Base-by-base conservation (phyloP, 306 rosid species). In the Senna tora region DNA sequence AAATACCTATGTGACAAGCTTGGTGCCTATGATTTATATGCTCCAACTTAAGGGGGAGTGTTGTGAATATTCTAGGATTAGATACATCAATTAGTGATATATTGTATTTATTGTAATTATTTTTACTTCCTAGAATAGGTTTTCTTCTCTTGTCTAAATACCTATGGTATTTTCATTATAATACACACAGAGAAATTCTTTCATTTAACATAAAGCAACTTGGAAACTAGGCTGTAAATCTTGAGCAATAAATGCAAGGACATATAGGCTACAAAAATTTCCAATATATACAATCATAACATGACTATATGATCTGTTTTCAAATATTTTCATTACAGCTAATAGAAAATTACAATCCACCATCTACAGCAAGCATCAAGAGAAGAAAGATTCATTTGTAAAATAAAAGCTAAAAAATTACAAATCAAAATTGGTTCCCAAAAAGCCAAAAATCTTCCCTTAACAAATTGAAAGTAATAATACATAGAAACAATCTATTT, bases 141-240 rank as follows among this genome's bases (percentile, higher is more conserved):
- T n/a, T n/a, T n/a, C n/a, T n/a, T n/a, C n/a, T n/a, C n/a, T n/a
- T n/a, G n/a, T n/a, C n/a, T n/a, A n/a, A n/a, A n/a, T n/a, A n/a
- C n/a, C n/a, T n/a, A n/a, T n/a, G n/a, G n/a, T n/a, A n/a, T n/a
- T n/a, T n/a, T n/a, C n/a, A n/a, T n/a, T n/a, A n/a, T n/a, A n/a
- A n/a, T n/a, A n/a, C n/a, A n/a, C n/a, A n/a, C n/a, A n/a, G n/a
- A n/a, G n/a, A n/a, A n/a, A n/a, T n/a, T n/a, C n/a, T n/a, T n/a
- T n/a, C n/a, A n/a, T n/a, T n/a, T n/a, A n/a, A n/a, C n/a, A n/a
- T n/a, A n/a, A n/a, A 20, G 28, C 28, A 51, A 51, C 56, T 17
- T 19, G 56, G 36, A 60, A 60, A 9, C 66, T 20, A 62, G 50
- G 50, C 33, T 9, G 30, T 62, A 62, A 36, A 62, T 19, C 43